Conservation (phyloP, 495 filamentous ascomycete genomes). For the Tetracladium setigerum region DNA sequence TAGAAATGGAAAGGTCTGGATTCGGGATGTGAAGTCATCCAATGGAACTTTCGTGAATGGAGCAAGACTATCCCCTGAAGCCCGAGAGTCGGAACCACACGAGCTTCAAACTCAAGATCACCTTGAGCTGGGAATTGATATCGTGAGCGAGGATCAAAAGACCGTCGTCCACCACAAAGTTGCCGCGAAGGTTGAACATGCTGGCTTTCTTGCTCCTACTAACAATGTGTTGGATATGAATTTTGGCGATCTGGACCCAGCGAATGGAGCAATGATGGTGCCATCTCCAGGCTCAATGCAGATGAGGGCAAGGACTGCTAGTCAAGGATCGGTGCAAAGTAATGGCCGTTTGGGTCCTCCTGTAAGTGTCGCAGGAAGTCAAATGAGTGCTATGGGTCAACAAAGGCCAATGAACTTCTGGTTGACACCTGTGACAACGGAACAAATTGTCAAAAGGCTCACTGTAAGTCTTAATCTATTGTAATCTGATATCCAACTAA, state of each 20-base stretch:
- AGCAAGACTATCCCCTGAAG: conserved; percentile 81
- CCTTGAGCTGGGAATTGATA: conserved; percentile 92
- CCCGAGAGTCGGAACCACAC: conserved; percentile 89
- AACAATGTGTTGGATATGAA: conserved; percentile 79
- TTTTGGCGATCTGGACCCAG: conserved; percentile 78
- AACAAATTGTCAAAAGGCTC: conserved; percentile 89
- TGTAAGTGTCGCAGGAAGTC: conserved; percentile 40
- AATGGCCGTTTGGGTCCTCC: conserved; percentile 44
- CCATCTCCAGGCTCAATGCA: conserved; percentile 33
- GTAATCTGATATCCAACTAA: not conserved
- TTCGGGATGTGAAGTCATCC: conserved; percentile 94
- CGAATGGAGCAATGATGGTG: conserved; percentile 60
- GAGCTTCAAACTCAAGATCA: conserved; percentile 83
- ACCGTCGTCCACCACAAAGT: conserved; percentile 98
- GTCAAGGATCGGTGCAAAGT: conserved; percentile 57
- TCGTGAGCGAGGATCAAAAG: conserved; percentile 96
- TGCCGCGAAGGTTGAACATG: conserved; percentile 90
- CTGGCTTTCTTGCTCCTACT: conserved; percentile 60
- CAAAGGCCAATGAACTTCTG: conserved; percentile 69
- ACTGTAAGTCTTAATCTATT: conserved; percentile 55
- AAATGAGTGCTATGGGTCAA: conserved; percentile 48
- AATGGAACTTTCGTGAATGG: conserved; percentile 98
- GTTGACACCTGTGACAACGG: conserved; percentile 82
- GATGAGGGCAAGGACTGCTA: conserved; percentile 64
- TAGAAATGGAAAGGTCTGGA: conserved; percentile 81